phyloP scores from a whole-genome alignment of 2,329 filamentous ascomycete species.

The Microsporum canis region DNA sequence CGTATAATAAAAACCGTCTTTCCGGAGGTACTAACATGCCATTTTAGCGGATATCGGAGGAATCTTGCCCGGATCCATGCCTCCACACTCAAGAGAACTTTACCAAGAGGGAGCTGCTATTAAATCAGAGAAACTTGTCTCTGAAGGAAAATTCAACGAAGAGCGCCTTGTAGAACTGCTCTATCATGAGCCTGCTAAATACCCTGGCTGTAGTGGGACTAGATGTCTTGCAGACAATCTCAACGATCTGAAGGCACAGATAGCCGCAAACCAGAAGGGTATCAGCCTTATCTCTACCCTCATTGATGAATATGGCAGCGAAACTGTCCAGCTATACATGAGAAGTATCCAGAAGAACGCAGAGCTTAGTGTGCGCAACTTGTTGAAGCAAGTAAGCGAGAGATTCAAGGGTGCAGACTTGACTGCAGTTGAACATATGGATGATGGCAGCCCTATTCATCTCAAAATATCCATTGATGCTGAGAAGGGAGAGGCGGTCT shows the following conservation, averaged over 20 bases:
- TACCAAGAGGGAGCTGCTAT: constrained; percentile 56
- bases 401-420: constrained; percentile 56
- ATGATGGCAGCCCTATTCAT: constrained; percentile 67
- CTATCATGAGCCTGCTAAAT: constrained; percentile 57
- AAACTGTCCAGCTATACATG: constrained; percentile 70
- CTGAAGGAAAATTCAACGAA: constrained; percentile 62
- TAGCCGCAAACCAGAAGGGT: constrained; percentile 72
- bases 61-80: constrained; percentile 67
- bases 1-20: not conserved
- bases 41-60: constrained; percentile 59
- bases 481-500: constrained; percentile 58
- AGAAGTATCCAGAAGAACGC: constrained; percentile 65
- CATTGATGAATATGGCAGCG: constrained; percentile 62
- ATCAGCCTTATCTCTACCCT: constrained; percentile 60
- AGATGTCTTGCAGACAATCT: constrained; percentile 67
- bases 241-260: constrained; percentile 70
- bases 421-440: constrained; percentile 65
- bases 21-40: constrained; percentile 8
- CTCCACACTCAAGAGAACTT: constrained; percentile 56
- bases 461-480: constrained; percentile 61
- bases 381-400: constrained; percentile 56
- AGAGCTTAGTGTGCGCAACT: constrained; percentile 56
- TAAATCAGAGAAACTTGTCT: constrained; percentile 54
- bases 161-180: constrained; percentile 57
- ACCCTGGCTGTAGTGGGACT: constrained; percentile 63